Percentiles rank a stretch among this genome's conserved stretches.
These are phyloP conservation scores for Tetradesmus lagerheimii DNA, from an alignment of 139 green algal species.

Conservation along the genomic window DNA sequence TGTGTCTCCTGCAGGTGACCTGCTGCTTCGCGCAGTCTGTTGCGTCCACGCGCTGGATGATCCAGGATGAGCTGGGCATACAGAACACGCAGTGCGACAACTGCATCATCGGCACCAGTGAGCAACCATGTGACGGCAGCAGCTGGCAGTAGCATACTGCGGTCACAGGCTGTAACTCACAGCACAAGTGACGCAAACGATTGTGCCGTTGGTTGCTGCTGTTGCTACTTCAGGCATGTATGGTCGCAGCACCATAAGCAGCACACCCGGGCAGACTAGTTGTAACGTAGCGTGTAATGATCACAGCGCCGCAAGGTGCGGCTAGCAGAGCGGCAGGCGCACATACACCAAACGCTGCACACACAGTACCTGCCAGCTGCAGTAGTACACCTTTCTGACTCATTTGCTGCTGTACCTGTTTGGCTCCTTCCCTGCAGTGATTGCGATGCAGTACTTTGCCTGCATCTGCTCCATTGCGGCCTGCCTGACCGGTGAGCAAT, in stretches of 20 bases:
- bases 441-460: slow-evolving; percentile 84
- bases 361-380: not conserved
- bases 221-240: not conserved
- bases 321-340: no score
- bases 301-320: no score
- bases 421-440: not conserved
- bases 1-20: slow-evolving; percentile 51
- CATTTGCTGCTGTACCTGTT: not conserved
- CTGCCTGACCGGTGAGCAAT: slow-evolving; percentile 72
- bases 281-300: no score
- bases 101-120: slow-evolving; percentile 81
- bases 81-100: slow-evolving; percentile 83
- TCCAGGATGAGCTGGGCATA: slow-evolving; percentile 87
- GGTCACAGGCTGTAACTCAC: no score
- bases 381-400: not conserved
- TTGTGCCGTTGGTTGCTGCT: not conserved
- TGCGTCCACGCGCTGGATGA: slow-evolving; percentile 76
- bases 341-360: no score
- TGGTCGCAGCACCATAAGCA: no score
- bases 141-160: no score
- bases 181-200: no score
- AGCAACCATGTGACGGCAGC: not conserved
- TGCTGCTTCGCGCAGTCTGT: slow-evolving; percentile 74
- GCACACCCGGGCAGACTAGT: no score
- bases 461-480: slow-evolving; percentile 89